phyloP scores from a whole-genome alignment of 192 early-diverging fungal genomes.

The Pecoramyces ruminantium region DNA sequence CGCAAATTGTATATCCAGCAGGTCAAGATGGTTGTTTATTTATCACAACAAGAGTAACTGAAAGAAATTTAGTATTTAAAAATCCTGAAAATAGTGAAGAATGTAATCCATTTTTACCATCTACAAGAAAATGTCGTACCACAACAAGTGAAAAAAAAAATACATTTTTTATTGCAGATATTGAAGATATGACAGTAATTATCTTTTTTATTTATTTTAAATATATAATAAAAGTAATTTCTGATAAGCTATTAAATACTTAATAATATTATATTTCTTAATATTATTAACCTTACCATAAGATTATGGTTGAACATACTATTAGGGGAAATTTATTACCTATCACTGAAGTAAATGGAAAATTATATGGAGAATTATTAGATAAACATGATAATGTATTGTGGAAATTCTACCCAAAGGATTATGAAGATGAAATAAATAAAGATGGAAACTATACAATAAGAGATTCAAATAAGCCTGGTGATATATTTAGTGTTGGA shows the following conservation, averaged over 20 bases:
- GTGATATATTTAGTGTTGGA: neutral
- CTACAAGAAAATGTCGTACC: neutral
- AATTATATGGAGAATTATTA: neutral
- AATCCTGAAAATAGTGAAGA: no score
- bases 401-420: neutral
- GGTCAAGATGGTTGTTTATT: neutral
- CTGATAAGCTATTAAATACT: no score
- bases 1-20: no score
- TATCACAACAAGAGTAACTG: neutral
- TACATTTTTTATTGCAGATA: neutral
- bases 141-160: neutral
- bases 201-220: no score
- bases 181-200: neutral
- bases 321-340: neutral
- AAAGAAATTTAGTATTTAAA: neutral
- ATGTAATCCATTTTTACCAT: neutral
- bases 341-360: neutral
- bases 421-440: neutral
- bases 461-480: neutral
- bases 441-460: neutral
- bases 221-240: no score
- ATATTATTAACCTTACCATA: neutral
- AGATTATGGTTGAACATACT: neutral
- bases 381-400: neutral
- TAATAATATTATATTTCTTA: no score